Evolutionary conservation across 1,284 basidiomycete species (phyloP), one percentile per base, ranked within the genome.

Genomic region (Rhodotorula sp.): DNA sequence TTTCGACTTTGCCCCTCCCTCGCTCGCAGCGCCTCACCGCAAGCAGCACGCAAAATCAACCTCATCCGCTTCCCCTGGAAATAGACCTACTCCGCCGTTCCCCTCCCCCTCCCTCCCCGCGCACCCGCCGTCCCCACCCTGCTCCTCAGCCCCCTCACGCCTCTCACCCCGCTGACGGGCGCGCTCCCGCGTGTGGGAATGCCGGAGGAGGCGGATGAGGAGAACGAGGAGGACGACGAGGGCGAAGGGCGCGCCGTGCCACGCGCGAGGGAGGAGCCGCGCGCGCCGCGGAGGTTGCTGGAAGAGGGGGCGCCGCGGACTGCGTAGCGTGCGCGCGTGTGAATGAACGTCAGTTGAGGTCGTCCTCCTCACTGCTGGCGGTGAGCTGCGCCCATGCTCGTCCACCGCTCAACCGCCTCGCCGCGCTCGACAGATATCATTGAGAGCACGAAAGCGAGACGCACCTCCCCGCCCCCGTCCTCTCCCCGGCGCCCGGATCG

Each of bases 61-160:
- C n/a, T n/a, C n/a, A n/a, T n/a, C n/a, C n/a, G n/a, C n/a, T n/a
- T n/a, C n/a, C n/a, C n/a, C n/a, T n/a, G n/a, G n/a, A n/a, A n/a
- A n/a, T n/a, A n/a, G n/a, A 41, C 34, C 37, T 56, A 36, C 56
- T n/a, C 12, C 56, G 19, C n/a, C 8, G 34, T 48, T 21, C 51
- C 53, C 22, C 39, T 25, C 29, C n/a, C 51, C 2, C 21, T 34
- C 21, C 62, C 53, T 0, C 51, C 27, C 13, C 53, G 29, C 15
- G 29, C 29, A 6, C 62, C 62, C 8, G 51, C 53, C 32, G 53
- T 54, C 69, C 27, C 73, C 29, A 41, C 19, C 53, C 62, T 41
- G 37, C 73, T 74, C 37, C 73, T 64, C 22, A 74, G n/a, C 25
- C 73, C 73, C 6, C 73, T 22, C 34, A 71, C 70, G 22, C 73